A percentile compares a stretch with the other conserved stretches of the same genome.
phyloP scores from a whole-genome alignment of 2,329 filamentous ascomycete species.

The Cytospora chrysosperma region DNA sequence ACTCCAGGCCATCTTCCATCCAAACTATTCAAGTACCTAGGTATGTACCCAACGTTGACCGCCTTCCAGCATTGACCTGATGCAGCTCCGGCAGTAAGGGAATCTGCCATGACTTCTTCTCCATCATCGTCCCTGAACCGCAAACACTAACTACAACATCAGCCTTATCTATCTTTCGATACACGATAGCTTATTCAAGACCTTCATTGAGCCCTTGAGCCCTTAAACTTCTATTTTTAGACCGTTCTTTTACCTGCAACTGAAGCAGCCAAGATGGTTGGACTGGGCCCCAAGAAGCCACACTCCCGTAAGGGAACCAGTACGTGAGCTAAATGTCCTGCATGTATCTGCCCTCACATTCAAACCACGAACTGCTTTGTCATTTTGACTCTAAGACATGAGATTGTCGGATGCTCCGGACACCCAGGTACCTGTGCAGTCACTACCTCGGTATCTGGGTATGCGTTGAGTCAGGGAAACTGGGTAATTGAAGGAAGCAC shows the following conservation, averaged over 20 bases:
- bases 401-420: not conserved
- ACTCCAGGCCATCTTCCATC: not conserved
- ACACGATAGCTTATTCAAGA: not conserved
- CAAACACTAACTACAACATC: not conserved
- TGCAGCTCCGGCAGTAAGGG: slow-evolving; percentile 1
- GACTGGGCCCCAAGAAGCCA: slow-evolving; percentile 60
- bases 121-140: not conserved
- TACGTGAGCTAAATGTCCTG: slow-evolving; percentile 29
- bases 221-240: not conserved
- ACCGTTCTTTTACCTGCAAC: not conserved
- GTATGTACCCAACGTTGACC: slow-evolving; percentile 12
- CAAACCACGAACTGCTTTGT: not conserved
- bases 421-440: not conserved
- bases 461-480: not conserved
- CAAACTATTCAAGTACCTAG: not conserved
- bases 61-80: slow-evolving; percentile 15
- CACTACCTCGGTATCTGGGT: too few relatives aligned
- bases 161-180: not conserved
- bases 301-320: slow-evolving; percentile 55
- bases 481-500: not conserved
- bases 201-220: not conserved
- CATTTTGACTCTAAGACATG: not conserved
- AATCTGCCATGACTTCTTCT: slow-evolving; percentile 5
- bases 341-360: not conserved
- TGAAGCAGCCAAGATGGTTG: slow-evolving; percentile 53